These are phyloP conservation scores for Psidium friedrichsthalianum DNA, from an alignment of 345 rosid genomes.

Conservation along the genomic window DNA sequence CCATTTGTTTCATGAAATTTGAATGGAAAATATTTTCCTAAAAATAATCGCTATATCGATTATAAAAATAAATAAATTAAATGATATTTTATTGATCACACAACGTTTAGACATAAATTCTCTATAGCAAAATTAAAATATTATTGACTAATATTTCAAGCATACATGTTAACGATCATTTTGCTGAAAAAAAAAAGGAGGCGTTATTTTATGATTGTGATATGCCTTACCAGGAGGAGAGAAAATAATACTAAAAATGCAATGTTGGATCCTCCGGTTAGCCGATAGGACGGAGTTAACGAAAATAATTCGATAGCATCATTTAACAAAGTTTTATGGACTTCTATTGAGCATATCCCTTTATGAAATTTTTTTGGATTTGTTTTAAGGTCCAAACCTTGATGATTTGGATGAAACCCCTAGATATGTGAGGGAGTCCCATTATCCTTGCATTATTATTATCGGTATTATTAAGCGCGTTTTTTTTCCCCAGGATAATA, in stretches of 20 bases:
- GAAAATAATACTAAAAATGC: too few relatives aligned
- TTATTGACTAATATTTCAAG: background rate
- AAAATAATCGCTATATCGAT: background rate
- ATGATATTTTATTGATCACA: background rate
- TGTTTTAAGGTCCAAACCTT: too few relatives aligned
- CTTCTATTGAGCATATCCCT: too few relatives aligned
- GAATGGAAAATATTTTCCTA: background rate
- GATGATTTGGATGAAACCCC: background rate
- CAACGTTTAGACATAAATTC: background rate
- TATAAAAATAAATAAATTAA: rapidly evolving
- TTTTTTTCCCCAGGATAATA: background rate
- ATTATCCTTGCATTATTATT: background rate
- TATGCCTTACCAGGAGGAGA: too few relatives aligned
- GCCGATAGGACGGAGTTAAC: too few relatives aligned
- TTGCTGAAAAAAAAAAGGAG: rapidly evolving
- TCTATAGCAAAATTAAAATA: background rate
- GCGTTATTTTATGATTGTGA: background rate
- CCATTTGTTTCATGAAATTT: background rate
- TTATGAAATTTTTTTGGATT: too few relatives aligned
- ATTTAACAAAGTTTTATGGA: too few relatives aligned
- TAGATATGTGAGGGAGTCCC: background rate
- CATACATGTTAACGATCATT: background rate
- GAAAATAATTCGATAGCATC: too few relatives aligned
- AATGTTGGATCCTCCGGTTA: too few relatives aligned
- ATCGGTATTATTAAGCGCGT: background rate